A percentile compares a stretch with the other conserved stretches of the same genome.
phyloP scores from a whole-genome alignment of 148 eudicot genomes.

The Silene uniflora region DNA sequence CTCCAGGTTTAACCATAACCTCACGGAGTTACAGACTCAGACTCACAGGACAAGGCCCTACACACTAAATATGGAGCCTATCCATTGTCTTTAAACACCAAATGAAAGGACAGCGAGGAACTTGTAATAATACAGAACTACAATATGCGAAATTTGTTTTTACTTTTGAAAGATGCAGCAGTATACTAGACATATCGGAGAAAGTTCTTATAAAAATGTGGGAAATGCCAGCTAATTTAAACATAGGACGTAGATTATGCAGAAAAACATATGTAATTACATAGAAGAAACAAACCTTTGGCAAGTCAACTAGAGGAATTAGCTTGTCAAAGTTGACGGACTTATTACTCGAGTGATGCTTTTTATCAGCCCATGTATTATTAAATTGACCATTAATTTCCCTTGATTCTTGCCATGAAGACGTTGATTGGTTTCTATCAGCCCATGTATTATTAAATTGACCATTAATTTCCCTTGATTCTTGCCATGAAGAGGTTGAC shows the following conservation, averaged over 20 bases:
- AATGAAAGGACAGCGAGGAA: background rate
- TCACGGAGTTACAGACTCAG: background rate
- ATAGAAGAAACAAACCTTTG: constrained; percentile 45
- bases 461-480: constrained; percentile 24
- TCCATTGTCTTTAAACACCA: background rate
- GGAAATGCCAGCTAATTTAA: constrained; percentile 2
- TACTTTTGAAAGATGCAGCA: background rate
- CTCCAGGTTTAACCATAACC: too few species aligned
- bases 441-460: constrained; percentile 24
- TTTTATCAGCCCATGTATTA: constrained; percentile 22
- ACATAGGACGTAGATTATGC: background rate
- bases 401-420: constrained; percentile 37
- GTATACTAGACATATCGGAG: background rate
- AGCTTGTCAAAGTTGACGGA: constrained; percentile 64
- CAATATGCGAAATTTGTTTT: too few species aligned
- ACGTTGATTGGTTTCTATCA: constrained; percentile 9
- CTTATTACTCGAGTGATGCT: constrained; percentile 23
- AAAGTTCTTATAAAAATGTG: background rate
- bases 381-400: constrained; percentile 25
- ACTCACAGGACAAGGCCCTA: background rate
- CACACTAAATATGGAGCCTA: background rate
- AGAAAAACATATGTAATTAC: background rate
- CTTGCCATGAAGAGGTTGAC: constrained; percentile 34
- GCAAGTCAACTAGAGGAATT: constrained; percentile 46
- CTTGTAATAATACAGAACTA: background rate